Conservation (phyloP, 495 filamentous ascomycete genomes). For the Poronia punctata region DNA sequence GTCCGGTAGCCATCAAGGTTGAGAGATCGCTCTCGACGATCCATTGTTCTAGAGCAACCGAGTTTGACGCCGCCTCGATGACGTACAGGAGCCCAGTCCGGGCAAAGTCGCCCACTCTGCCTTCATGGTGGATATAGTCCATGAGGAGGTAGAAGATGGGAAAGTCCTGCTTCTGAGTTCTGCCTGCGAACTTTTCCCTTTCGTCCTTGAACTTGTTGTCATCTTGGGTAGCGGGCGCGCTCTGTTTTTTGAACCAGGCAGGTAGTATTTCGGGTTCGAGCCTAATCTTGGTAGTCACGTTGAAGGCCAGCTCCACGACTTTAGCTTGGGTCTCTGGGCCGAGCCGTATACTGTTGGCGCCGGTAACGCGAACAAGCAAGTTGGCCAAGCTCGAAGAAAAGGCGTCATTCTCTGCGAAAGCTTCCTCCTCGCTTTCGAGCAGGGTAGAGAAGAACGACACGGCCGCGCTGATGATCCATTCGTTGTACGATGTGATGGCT, state of each 20-base stretch:
- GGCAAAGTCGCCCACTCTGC: slow-evolving; percentile 92
- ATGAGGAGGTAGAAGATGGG: slow-evolving; percentile 92
- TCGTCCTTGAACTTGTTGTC: slow-evolving; percentile 39
- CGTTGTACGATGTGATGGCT: slow-evolving; percentile 68
- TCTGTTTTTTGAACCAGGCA: slow-evolving; percentile 71
- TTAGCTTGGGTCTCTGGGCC: slow-evolving; percentile 69
- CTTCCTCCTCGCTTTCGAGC: slow-evolving; percentile 92
- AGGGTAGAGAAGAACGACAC: slow-evolving; percentile 79
- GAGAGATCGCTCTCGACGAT: slow-evolving; percentile 94
- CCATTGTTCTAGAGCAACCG: slow-evolving; percentile 81
- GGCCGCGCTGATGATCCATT: slow-evolving; percentile 72
- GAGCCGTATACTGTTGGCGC: slow-evolving; percentile 53
- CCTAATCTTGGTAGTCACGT: slow-evolving; percentile 88
- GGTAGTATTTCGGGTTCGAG: slow-evolving; percentile 75
- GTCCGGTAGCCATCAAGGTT: slow-evolving; percentile 90
- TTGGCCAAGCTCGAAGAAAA: slow-evolving; percentile 83
- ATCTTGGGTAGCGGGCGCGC: slow-evolving; percentile 26
- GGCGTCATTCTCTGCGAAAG: slow-evolving; percentile 73
- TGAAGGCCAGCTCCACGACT: slow-evolving; percentile 87
- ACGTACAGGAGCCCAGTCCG: slow-evolving; percentile 91
- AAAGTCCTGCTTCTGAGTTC: slow-evolving; percentile 87
- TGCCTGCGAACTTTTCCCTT: slow-evolving; percentile 69
- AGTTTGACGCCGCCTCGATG: slow-evolving; percentile 84
- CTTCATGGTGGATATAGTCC: slow-evolving; percentile 92
- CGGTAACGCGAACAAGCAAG: slow-evolving; percentile 62